Percentiles rank a stretch among this genome's conserved stretches.
Evolutionary conservation across 768 basidiomycete species (phyloP).

Genomic region (Daedaleopsis nitida): DNA sequence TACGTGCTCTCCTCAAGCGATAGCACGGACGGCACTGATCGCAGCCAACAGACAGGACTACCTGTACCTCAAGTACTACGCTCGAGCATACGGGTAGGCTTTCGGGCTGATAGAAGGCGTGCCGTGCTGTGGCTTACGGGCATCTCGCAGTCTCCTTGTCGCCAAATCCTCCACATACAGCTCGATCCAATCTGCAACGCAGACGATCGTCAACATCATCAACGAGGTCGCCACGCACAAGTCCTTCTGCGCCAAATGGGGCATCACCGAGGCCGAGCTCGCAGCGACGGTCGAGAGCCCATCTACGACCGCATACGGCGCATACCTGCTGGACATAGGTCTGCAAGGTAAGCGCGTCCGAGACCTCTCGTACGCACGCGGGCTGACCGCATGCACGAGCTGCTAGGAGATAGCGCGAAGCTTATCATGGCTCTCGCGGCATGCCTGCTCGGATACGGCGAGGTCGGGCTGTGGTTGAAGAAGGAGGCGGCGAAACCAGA

Average conservation of each 20-base stretch:
- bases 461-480: slow-evolving; percentile 85
- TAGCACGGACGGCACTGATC: background rate
- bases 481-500: slow-evolving; percentile 48
- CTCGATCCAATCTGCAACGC: slow-evolving; percentile 61
- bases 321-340: slow-evolving; percentile 81
- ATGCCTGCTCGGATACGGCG: slow-evolving; percentile 90
- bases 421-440: slow-evolving; percentile 82
- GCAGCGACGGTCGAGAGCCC: slow-evolving; percentile 63
- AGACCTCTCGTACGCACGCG: background rate
- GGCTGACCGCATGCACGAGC: no score
- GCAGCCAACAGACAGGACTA: slow-evolving; percentile 70
- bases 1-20: slow-evolving; percentile 33
- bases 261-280: slow-evolving; percentile 62
- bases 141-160: slow-evolving; percentile 58
- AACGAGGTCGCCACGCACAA: slow-evolving; percentile 75
- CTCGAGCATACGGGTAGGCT: slow-evolving; percentile 70
- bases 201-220: slow-evolving; percentile 64
- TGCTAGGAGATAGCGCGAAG: slow-evolving; percentile 64
- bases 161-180: slow-evolving; percentile 72
- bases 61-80: slow-evolving; percentile 80
- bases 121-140: background rate
- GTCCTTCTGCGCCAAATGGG: slow-evolving; percentile 70
- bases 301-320: slow-evolving; percentile 83
- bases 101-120: background rate
- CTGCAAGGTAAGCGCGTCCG: slow-evolving; percentile 55